Base-by-base conservation (phyloP, 1,284 basidiomycete species). In the Tylopilus orsonianus region DNA sequence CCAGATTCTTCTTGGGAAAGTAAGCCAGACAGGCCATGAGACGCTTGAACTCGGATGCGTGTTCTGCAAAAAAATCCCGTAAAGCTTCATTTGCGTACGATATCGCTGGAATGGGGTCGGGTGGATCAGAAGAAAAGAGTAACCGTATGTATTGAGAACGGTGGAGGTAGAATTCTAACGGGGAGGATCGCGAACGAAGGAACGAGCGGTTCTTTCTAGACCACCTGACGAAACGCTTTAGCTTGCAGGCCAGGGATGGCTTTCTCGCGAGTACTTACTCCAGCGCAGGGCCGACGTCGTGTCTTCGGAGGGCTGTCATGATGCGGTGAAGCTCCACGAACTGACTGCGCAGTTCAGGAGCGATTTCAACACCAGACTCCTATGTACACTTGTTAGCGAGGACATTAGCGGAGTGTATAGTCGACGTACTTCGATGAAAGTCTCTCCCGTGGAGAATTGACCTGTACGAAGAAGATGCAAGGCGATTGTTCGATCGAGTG, bases 111-210 rank as follows among this genome's bases (percentile, higher is more conserved):
- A 72, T 55, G 19, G 74, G 67, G 58, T 83, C 68, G 29, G 81
- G 75, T 38, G 75, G 78, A 54, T 79, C 72, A 7, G 78, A 71
- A 4, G 77, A 77, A 20, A 88, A 72, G 12, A 91, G 75, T 3
- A 93, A 71, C 5, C 81, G 81, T 43, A 94, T 79, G 65, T 90
- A 94, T 59, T 90, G 83, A 12, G 90, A 90, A 22, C 91, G 87
- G 62, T 96, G 92, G 16, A 96, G 79, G 62, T 87, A 74, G 66
- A 94, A 97, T 55, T 92, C 88, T 8, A 97, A 76, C 0, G 88
- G 78, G 0, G 91, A 94, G 4, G 79, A 80, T 12, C 87, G 82
- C 1, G 76, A 70, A 29, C 74, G 71, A 6, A 95, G 75, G 64
- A 90, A 93, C 2, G 60, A 49, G 32, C 78, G 75, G 61, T 94